Evolutionary conservation across 2,329 filamentous ascomycete species (phyloP).

Genomic region (Fusarium pseudocircinatum): DNA sequence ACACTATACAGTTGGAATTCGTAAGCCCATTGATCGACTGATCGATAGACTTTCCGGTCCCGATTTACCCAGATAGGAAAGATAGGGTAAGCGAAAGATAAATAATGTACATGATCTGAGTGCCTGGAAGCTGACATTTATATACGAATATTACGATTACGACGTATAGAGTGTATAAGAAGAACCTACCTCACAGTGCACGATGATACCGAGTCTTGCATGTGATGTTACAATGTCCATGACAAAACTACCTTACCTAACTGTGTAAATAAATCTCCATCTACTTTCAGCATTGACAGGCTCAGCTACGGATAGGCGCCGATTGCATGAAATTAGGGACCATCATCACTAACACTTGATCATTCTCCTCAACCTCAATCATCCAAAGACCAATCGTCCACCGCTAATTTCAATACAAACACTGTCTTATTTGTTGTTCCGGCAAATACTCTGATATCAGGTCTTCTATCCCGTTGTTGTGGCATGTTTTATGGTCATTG

Average conservation of each 20-base stretch:
- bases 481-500: constrained; percentile 43
- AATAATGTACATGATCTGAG: background rate
- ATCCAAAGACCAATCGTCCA: constrained; percentile 1
- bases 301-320: background rate
- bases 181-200: background rate
- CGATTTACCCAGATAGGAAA: constrained; percentile 22
- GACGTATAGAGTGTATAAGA: background rate
- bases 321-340: background rate
- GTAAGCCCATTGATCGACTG: constrained; percentile 24
- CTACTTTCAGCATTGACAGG: background rate
- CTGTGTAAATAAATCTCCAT: constrained; percentile 7
- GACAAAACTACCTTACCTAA: background rate
- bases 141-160: constrained; percentile 13
- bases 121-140: background rate
- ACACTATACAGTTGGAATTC: background rate
- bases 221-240: background rate
- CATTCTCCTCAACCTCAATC: background rate
- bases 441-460: constrained; percentile 23
- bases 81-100: background rate
- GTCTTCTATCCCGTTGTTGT: constrained; percentile 23
- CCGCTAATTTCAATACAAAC: constrained; percentile 30
- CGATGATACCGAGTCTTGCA: background rate
- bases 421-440: constrained; percentile 11
- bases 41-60: constrained; percentile 10
- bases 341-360: background rate